Evolutionary conservation across 176 grass and related monocot genomes (phyloP), one percentile per base, ranked within the genome.

Genomic region (Oryza glaberrima): DNA sequence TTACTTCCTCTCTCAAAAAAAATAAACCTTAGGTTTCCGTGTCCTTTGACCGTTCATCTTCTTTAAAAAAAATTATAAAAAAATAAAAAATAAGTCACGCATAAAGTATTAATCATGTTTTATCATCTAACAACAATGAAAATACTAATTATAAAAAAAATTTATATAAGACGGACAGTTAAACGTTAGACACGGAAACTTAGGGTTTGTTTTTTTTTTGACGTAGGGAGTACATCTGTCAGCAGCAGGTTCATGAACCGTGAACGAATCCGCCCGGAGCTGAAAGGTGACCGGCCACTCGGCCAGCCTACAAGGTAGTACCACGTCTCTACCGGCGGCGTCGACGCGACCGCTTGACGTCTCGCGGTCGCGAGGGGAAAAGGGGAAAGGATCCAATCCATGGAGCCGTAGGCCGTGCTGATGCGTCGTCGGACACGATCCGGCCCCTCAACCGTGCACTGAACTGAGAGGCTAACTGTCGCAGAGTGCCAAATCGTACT

Each of bases 181-280:
- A 30, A 2, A 30, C 28, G 1, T 30, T 30, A 2, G 28, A 30
- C 26, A 26, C 26, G 25, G 25, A 25, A 25, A 1, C 0, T 25
- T 25, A 25, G 25, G 25, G 1, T 25, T 23, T 23, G 23, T 23
- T 25, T 25, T 25, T 25, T 25, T 25, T 25, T 25, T 25, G 23
- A 25, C 25, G 25, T 25, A 25, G 25, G 25, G 25, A 25, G 25
- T 14, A 19, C 16, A 54, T 58, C 5, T 25, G 56, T 36, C 73
- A 28, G 28, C 73, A 74, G 75, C 80, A 87, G 76, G 89, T 91
- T 87, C 85, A 87, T 89, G 86, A 34, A 84, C 38, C 61, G 12
- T 32, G 35, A 47, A 11, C 49, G 84, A 49, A 75, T 30, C 75
- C 56, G 74, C 20, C 36, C 5, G 36, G 36, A 38, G 36, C 36